A percentile compares a stretch with the other conserved stretches of the same genome.
These are phyloP conservation scores for Globisporangium recalcitrans DNA, from an alignment of 352 stramenopile species.

Conservation along the genomic window DNA sequence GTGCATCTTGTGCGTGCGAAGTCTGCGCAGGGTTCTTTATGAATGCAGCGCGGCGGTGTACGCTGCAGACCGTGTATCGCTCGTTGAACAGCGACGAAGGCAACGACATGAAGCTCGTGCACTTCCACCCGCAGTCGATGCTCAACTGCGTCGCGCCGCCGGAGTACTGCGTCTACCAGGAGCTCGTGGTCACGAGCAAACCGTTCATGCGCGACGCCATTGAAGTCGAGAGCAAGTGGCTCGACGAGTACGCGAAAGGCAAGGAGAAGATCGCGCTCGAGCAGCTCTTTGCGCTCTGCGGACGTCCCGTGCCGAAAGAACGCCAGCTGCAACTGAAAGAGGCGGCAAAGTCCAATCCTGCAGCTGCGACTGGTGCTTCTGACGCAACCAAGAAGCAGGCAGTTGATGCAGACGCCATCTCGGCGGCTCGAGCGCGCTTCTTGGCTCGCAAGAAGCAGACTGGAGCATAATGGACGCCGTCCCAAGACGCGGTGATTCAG, in stretches of 20 bases:
- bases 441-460: constrained; percentile 28
- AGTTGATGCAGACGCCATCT: constrained; percentile 28
- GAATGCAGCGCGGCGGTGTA: constrained; percentile 54
- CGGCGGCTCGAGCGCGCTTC: constrained; percentile 39
- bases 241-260: constrained; percentile 34
- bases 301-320: constrained; percentile 19
- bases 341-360: neutral
- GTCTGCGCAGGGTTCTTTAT: constrained; percentile 69
- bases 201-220: constrained; percentile 62
- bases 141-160: constrained; percentile 43
- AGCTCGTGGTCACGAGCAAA: constrained; percentile 69
- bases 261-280: constrained; percentile 25
- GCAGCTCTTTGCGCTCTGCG: constrained; percentile 51
- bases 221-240: constrained; percentile 44
- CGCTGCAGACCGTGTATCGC: constrained; percentile 60
- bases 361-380: neutral
- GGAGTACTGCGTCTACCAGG: constrained; percentile 58
- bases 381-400: constrained; percentile 4
- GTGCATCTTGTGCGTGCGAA: neutral
- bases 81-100: constrained; percentile 16
- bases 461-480: neutral
- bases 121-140: constrained; percentile 62
- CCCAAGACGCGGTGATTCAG: neutral
- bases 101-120: constrained; percentile 40
- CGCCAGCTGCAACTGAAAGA: neutral